phyloP scores from a whole-genome alignment of 116 monocot species.

The Iris pallida region DNA sequence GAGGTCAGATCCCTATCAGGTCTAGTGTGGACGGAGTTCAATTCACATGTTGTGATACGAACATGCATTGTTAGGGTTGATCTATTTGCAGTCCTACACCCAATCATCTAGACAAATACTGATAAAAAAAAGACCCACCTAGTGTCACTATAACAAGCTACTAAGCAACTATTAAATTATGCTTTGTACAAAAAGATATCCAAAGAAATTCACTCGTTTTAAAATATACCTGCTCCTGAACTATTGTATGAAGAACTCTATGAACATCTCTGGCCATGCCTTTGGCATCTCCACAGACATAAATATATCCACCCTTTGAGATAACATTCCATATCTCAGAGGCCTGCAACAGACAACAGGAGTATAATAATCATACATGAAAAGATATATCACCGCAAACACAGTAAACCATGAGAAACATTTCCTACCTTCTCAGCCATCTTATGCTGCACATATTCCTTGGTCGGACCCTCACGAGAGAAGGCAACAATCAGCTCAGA shows the following conservation, averaged over 20 bases:
- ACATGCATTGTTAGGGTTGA: no score
- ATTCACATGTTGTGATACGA: no score
- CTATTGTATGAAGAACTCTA: conserved; percentile 57
- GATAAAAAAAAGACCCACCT: no score
- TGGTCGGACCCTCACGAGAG: conserved; percentile 74
- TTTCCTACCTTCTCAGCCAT: conserved; percentile 67
- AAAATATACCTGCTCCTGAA: conserved; percentile 51
- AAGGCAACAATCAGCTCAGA: conserved; percentile 86
- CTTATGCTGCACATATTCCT: conserved; percentile 97
- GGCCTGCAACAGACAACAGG: conserved; percentile 20
- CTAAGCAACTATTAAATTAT: no score
- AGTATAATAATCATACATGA: no score
- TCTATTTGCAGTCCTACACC: no score
- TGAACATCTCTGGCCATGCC: conserved; percentile 85
- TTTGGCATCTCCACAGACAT: conserved; percentile 82
- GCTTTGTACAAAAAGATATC: no score
- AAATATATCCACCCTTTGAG: conserved; percentile 52
- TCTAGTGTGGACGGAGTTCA: no score
- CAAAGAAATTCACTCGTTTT: not conserved
- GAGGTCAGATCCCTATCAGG: no score
- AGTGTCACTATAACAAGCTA: no score
- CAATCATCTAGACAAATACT: no score
- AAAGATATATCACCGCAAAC: not conserved
- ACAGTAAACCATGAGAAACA: not conserved
- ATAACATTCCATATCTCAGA: conserved; percentile 51